Base-by-base conservation (phyloP, 2,329 filamentous ascomycete species). In the Madurella mycetomatis region DNA sequence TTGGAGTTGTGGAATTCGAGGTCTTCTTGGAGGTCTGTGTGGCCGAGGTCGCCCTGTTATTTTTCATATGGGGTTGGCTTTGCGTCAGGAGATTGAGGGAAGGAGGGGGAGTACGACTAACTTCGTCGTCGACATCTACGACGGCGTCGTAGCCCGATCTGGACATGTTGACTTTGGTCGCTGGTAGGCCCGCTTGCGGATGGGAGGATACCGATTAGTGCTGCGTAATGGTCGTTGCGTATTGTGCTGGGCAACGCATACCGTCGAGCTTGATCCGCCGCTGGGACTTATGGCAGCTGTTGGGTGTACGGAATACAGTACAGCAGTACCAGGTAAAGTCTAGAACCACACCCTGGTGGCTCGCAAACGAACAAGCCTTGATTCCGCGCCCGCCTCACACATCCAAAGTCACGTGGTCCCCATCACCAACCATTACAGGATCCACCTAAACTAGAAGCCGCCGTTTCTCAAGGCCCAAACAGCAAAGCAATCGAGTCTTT, bases 1-100 rank as follows among this genome's bases (percentile, higher is more conserved):
- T 88, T 83, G 62, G 92, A 96, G 68, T 85, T 88, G 80, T 99
- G 94, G 77, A 99, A 99, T 81, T 97, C 94, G 70, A 99, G 91
- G 74, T 97, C 94, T 72, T 96, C 92, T 78, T 96, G 91, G 19
- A 99, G 87, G 72, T 99, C 94, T 54, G 94, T 99, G 75, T 96
- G 92, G 66, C 94, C 94, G 69, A 99, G 85, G 74, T 99, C 94
- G 67, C 92, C 92, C 92, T 97, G 70, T 55, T n/a, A n/a, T n/a
- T n/a, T 58, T 41, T 51, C 25, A 25, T 25, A 65, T 49, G 60
- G 46, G 25, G 48, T 60, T 56, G 44, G 31, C 25, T 25, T 25
- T 25, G 25, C 25, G 25, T 25, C 25, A 25, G 25, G 25, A 25
- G 3, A 25, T 25, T 25, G 25, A 25, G 25, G 25, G 51, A 55